phyloP scores from a whole-genome alignment of 345 rosid genomes.

The Psidium guajava region DNA sequence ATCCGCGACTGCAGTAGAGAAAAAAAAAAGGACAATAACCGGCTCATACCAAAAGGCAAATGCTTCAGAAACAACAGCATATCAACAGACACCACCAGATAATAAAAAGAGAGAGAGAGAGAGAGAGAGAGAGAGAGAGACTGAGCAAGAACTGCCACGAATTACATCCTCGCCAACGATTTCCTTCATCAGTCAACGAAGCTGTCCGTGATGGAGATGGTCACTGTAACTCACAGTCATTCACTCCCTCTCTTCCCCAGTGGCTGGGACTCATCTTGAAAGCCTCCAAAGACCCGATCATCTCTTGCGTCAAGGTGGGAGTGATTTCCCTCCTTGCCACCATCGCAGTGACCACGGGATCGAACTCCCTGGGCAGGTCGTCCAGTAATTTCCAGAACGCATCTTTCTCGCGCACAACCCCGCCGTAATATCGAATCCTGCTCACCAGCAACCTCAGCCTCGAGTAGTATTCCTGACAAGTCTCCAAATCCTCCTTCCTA shows the following conservation, averaged over 20 bases:
- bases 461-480: background rate
- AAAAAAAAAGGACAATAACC: background rate
- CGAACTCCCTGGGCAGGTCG: background rate
- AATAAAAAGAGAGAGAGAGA: too few relatives aligned
- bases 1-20: background rate
- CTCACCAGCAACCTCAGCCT: background rate
- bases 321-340: background rate
- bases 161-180: background rate
- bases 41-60: background rate
- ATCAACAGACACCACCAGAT: background rate
- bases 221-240: background rate
- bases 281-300: background rate
- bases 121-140: background rate
- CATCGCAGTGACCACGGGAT: background rate
- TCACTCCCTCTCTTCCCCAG: background rate
- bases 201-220: background rate
- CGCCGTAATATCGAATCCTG: background rate
- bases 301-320: background rate
- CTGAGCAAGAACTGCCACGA: background rate
- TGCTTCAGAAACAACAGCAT: background rate
- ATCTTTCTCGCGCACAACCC: background rate
- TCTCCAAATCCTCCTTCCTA: background rate
- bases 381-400: background rate
- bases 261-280: background rate
- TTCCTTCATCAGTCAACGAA: background rate